Conservation (phyloP, 257 asterid species). For the Solanum commersonii region DNA sequence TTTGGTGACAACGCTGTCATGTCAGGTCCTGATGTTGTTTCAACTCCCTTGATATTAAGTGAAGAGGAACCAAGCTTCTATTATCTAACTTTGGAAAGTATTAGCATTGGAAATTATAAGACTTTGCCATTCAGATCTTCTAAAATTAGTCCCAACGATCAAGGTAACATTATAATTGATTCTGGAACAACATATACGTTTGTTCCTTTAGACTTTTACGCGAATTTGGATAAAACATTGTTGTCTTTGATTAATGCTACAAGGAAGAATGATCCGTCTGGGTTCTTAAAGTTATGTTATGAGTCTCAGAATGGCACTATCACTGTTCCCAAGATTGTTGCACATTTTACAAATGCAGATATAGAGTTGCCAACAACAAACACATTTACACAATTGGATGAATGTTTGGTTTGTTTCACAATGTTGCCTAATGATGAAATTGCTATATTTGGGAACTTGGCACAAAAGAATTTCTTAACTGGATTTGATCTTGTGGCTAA, state of each 20-base stretch:
- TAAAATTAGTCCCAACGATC: neutral
- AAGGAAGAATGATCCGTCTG: neutral
- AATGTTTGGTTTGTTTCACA: neutral
- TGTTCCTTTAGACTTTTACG: neutral
- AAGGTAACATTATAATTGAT: slow-evolving; percentile 15
- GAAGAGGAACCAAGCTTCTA: neutral
- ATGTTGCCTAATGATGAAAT: neutral
- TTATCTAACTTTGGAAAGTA: neutral
- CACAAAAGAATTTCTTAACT: slow-evolving; percentile 28
- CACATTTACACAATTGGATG: neutral
- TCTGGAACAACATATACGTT: slow-evolving; percentile 2
- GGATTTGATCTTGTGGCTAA: slow-evolving; percentile 33
- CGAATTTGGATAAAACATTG: neutral
- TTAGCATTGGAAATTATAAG: neutral
- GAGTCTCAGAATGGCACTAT: neutral
- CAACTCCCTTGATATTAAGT: neutral
- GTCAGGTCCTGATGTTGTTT: neutral
- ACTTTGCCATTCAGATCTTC: neutral
- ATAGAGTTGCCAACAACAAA: neutral
- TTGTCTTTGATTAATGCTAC: neutral
- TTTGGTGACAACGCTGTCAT: slow-evolving; percentile 2
- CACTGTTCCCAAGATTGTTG: neutral
- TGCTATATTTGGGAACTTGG: slow-evolving; percentile 39
- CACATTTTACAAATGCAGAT: slow-evolving; percentile 7
- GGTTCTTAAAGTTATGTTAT: neutral